Percentiles rank a stretch among this genome's conserved stretches.
Evolutionary conservation across 768 basidiomycete species (phyloP).

Genomic region (Leccinum incarnatum): DNA sequence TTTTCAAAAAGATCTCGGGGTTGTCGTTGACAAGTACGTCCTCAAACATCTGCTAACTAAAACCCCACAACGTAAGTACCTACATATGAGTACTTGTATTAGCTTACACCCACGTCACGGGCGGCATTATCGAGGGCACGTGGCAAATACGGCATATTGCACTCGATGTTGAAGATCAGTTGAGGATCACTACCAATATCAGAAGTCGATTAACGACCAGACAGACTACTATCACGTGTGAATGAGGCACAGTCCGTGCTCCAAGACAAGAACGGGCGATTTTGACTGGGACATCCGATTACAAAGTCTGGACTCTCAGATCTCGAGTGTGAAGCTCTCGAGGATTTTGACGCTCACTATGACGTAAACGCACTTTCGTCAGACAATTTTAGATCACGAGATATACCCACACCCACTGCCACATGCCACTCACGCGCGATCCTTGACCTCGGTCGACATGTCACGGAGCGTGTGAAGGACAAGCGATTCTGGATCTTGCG

Average conservation of each 20-base stretch:
- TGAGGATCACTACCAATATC: slow-evolving; percentile 27
- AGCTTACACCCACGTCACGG: background rate
- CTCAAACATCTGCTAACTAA: background rate
- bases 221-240: slow-evolving; percentile 1
- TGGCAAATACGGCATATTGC: slow-evolving; percentile 15
- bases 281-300: background rate
- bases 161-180: slow-evolving; percentile 24
- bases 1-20: slow-evolving; percentile 1
- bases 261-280: background rate
- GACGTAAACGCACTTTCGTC: slow-evolving; percentile 21
- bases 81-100: background rate
- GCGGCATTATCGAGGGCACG: background rate
- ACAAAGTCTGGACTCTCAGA: slow-evolving; percentile 2
- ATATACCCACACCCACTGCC: slow-evolving; percentile 7
- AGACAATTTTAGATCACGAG: slow-evolving; percentile 1
- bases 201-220: slow-evolving; percentile 25
- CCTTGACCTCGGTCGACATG: background rate
- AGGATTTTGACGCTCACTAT: background rate
- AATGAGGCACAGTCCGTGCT: slow-evolving; percentile 3
- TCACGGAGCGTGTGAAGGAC: slow-evolving; percentile 6
- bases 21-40: background rate
- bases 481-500: background rate
- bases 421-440: slow-evolving; percentile 4
- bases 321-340: background rate
- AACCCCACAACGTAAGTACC: background rate